A percentile compares a stretch with the other conserved stretches of the same genome.
phyloP scores from a whole-genome alignment of 441 rosid species.

The Arabidopsis hybrid region DNA sequence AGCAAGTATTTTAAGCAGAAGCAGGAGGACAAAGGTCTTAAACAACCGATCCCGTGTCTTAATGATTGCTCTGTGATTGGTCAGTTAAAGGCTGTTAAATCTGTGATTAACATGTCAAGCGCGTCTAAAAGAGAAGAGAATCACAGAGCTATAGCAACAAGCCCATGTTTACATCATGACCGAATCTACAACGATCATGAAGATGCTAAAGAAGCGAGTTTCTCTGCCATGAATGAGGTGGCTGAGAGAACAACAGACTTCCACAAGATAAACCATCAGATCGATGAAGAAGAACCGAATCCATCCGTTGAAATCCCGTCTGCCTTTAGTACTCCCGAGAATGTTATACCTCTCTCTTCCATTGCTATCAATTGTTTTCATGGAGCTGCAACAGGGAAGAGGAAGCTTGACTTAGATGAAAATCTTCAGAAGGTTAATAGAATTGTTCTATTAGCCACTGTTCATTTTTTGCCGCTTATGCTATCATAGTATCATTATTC shows the following conservation, averaged over 20 bases:
- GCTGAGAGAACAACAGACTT: conserved; percentile 31
- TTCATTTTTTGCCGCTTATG: neutral
- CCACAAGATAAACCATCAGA: conserved; percentile 30
- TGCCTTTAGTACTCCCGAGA: conserved; percentile 34
- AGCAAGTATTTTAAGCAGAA: conserved; percentile 67
- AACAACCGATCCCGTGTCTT: conserved; percentile 38
- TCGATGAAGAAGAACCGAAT: conserved; percentile 21
- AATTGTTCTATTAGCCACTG: conserved; percentile 10
- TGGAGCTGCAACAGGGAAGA: conserved; percentile 54
- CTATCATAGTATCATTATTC: conserved; percentile 12
- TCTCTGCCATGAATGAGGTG: conserved; percentile 39
- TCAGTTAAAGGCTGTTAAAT: conserved; percentile 28
- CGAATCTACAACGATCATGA: conserved; percentile 43
- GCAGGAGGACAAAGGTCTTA: conserved; percentile 46
- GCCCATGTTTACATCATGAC: conserved; percentile 55
- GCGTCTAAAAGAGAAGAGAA: conserved; percentile 42
- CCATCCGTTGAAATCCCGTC: conserved; percentile 32
- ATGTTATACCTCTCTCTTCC: conserved; percentile 39
- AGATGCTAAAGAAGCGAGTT: conserved; percentile 46
- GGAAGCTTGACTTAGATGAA: conserved; percentile 55
- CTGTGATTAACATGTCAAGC: conserved; percentile 19
- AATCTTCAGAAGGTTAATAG: conserved; percentile 51
- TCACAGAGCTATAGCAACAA: conserved; percentile 47
- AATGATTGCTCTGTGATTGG: conserved; percentile 40
- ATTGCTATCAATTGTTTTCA: conserved; percentile 31